phyloP scores from a whole-genome alignment of 495 filamentous ascomycete species.

The Beverwykella pulmonaria region DNA sequence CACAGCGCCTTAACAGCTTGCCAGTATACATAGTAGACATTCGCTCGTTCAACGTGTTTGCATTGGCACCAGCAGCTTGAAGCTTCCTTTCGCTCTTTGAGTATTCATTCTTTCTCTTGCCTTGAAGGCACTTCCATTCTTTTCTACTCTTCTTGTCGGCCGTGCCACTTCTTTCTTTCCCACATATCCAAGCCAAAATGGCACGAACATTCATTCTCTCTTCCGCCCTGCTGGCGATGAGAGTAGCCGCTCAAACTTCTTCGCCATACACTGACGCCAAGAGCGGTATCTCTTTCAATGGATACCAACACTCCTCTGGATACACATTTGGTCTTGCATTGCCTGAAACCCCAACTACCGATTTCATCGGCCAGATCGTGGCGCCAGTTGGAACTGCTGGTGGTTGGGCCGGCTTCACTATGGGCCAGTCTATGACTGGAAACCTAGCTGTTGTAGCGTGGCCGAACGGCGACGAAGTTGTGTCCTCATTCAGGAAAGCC shows the following conservation, averaged over 20 bases:
- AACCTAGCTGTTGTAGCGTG: slow-evolving; percentile 48
- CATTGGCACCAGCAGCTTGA: background rate
- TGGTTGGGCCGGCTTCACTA: slow-evolving; percentile 45
- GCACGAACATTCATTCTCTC: slow-evolving; percentile 14
- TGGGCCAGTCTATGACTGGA: slow-evolving; percentile 45
- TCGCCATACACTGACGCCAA: slow-evolving; percentile 45
- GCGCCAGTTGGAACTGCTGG: slow-evolving; percentile 27
- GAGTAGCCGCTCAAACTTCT: slow-evolving; percentile 11
- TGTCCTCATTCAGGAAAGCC: slow-evolving; percentile 45
- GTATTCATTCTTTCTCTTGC: slow-evolving; percentile 18
- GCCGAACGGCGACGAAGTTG: slow-evolving; percentile 44
- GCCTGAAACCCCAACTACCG: slow-evolving; percentile 41
- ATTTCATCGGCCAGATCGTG: slow-evolving; percentile 50
- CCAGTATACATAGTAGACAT: background rate
- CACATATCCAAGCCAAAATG: slow-evolving; percentile 2
- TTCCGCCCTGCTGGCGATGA: slow-evolving; percentile 6
- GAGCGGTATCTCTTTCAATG: slow-evolving; percentile 48
- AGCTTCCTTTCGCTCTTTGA: slow-evolving; percentile 10
- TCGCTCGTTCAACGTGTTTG: background rate
- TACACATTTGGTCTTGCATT: slow-evolving; percentile 48
- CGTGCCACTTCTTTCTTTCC: slow-evolving; percentile 3
- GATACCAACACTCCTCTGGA: slow-evolving; percentile 39
- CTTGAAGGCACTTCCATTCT: slow-evolving; percentile 25
- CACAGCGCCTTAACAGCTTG: background rate
- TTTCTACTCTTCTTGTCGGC: slow-evolving; percentile 10